Percentiles rank a stretch among this genome's conserved stretches.
phyloP scores from a whole-genome alignment of 495 filamentous ascomycete genomes.

The Apodospora peruviana region DNA sequence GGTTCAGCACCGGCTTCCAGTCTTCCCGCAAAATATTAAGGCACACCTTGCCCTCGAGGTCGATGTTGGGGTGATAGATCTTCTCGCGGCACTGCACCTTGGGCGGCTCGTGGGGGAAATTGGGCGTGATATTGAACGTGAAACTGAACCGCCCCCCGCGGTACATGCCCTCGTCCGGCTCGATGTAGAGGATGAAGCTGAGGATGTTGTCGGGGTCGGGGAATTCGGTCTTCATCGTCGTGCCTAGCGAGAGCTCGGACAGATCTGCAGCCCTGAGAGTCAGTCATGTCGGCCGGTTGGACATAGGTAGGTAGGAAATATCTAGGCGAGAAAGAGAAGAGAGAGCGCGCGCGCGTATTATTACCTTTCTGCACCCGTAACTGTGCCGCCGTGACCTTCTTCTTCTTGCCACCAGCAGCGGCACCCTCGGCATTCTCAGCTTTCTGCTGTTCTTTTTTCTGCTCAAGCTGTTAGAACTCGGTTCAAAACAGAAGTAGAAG shows the following conservation, averaged over 20 bases:
- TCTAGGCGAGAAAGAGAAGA: not conserved
- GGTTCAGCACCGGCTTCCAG: slow-evolving; percentile 96
- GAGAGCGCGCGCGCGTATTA: too few species aligned
- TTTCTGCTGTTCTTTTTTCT: slow-evolving; percentile 95
- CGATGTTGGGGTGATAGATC: slow-evolving; percentile 99
- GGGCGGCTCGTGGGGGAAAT: slow-evolving; percentile 95
- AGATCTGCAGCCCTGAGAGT: slow-evolving; percentile 58
- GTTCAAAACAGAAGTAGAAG: not conserved
- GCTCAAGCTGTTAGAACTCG: slow-evolving; percentile 13
- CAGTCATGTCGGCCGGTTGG: too few species aligned
- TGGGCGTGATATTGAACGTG: slow-evolving; percentile 84
- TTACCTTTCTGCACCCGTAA: slow-evolving; percentile 93
- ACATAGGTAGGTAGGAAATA: too few species aligned
- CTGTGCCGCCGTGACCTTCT: slow-evolving; percentile 96
- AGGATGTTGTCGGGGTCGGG: slow-evolving; percentile 94
- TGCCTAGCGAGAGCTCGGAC: slow-evolving; percentile 81
- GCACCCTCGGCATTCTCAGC: slow-evolving; percentile 76
- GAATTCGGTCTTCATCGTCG: slow-evolving; percentile 89
- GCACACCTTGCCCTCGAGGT: slow-evolving; percentile 95
- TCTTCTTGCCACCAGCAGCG: slow-evolving; percentile 70
- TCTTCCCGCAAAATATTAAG: slow-evolving; percentile 95
- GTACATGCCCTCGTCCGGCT: slow-evolving; percentile 98
- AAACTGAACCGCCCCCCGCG: slow-evolving; percentile 85
- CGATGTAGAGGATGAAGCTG: slow-evolving; percentile 88
- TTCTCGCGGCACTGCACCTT: slow-evolving; percentile 98